Conservation (phyloP, 164 flowering plant genomes). For the Euptelea pleiosperma region DNA sequence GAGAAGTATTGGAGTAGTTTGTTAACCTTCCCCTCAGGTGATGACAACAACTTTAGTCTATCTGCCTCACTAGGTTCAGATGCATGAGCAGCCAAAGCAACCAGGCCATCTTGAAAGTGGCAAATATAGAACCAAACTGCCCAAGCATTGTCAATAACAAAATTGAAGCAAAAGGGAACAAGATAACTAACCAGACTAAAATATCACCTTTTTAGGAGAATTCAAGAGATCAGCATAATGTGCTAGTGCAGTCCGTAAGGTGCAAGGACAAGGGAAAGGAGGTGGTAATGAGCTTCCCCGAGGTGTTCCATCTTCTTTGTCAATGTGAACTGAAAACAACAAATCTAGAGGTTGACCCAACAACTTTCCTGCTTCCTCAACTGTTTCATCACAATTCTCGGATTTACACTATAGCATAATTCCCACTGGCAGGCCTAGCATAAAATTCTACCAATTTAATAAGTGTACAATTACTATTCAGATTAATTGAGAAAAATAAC, state of each 20-base stretch:
- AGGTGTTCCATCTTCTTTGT: conserved; percentile 76
- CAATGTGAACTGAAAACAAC: conserved; percentile 66
- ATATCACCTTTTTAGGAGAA: conserved; percentile 74
- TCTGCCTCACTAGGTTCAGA: conserved; percentile 71
- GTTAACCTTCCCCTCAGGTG: conserved; percentile 80
- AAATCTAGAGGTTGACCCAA: conserved; percentile 62
- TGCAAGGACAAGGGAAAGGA: conserved; percentile 82
- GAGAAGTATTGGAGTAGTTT: not conserved
- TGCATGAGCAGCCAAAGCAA: conserved; percentile 90
- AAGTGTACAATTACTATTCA: too few relatives aligned
- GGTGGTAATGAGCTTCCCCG: conserved; percentile 63
- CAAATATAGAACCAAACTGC: not conserved
- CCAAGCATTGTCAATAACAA: not conserved
- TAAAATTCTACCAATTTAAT: too few relatives aligned
- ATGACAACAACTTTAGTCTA: conserved; percentile 58
- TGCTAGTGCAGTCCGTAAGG: conserved; percentile 62
- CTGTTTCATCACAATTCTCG: conserved; percentile 66
- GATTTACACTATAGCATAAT: too few relatives aligned
- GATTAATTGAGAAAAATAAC: too few relatives aligned
- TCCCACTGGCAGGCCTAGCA: too few relatives aligned
- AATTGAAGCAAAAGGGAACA: not conserved
- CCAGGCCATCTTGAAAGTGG: conserved; percentile 45
- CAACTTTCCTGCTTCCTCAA: conserved; percentile 72
- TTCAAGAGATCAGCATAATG: conserved; percentile 78
- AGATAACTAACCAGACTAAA: not conserved